Evolutionary conservation across 176 grass and related monocot species (phyloP).

Genomic region (Bolboschoenus planiculmis): DNA sequence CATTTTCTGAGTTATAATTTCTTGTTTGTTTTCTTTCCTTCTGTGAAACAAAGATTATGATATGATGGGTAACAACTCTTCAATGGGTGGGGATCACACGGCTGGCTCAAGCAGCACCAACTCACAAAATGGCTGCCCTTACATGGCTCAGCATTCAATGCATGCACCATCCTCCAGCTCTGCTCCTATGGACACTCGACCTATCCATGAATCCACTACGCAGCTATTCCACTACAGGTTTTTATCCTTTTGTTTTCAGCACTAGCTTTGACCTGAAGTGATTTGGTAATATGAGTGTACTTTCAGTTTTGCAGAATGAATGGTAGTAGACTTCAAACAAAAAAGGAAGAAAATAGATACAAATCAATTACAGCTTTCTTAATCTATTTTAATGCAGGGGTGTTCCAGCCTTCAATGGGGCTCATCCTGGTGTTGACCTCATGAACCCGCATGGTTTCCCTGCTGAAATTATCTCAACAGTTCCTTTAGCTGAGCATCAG

Average conservation of each 20-base stretch:
- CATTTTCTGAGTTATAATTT: constrained; percentile 3
- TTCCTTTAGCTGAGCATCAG: constrained; percentile 21
- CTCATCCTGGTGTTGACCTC: constrained; percentile 11
- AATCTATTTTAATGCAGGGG: constrained; percentile 1
- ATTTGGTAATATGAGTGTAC: neutral
- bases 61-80: constrained; percentile 10
- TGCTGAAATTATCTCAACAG: constrained; percentile 14
- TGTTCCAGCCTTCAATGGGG: neutral
- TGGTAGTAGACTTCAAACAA: neutral
- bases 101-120: constrained; percentile 17
- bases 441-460: constrained; percentile 15
- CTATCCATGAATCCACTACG: neutral
- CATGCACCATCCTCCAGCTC: constrained; percentile 22
- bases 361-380: neutral
- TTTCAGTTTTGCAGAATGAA: neutral
- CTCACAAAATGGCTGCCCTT: constrained; percentile 13
- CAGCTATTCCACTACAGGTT: constrained; percentile 24
- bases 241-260: neutral
- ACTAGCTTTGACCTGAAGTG: neutral
- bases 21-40: constrained; percentile 6
- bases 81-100: constrained; percentile 5
- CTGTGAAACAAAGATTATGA: constrained; percentile 8
- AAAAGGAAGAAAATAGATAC: neutral
- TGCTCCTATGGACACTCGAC: constrained; percentile 13
- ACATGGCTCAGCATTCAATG: constrained; percentile 20